phyloP scores from a whole-genome alignment of 2,329 filamentous ascomycete species.

The Colletotrichum cuscutae region DNA sequence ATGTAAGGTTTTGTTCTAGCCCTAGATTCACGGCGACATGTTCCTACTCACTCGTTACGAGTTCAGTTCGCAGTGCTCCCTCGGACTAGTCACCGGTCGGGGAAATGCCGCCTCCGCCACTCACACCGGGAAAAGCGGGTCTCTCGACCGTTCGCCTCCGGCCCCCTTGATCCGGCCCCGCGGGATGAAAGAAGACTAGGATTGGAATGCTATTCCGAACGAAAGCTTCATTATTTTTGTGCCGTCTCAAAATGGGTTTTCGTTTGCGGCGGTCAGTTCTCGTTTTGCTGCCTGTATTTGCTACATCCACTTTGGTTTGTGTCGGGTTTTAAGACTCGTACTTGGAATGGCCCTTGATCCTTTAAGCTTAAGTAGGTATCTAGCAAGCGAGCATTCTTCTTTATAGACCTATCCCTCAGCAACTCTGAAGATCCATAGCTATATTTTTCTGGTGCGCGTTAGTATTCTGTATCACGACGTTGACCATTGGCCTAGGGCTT shows the following conservation, averaged over 20 bases:
- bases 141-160: background rate
- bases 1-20: too few species aligned
- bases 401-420: background rate
- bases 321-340: too few species aligned
- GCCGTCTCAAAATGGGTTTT: too few species aligned
- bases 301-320: too few species aligned
- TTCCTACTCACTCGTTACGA: too few species aligned
- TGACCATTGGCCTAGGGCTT: background rate
- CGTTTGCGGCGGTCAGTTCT: too few species aligned
- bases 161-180: background rate
- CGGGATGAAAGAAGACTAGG: background rate
- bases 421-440: background rate
- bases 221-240: too few species aligned
- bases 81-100: background rate
- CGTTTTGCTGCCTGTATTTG: too few species aligned
- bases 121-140: background rate
- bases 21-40: too few species aligned
- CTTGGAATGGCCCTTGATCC: background rate
- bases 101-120: background rate
- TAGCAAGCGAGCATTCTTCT: background rate
- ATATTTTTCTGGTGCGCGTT: background rate
- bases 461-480: background rate
- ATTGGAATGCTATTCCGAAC: background rate
- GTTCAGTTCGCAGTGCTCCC: background rate
- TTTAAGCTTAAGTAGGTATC: background rate